phyloP scores from a whole-genome alignment of 78 protist genomes.

The Dictyostelium purpureum region DNA sequence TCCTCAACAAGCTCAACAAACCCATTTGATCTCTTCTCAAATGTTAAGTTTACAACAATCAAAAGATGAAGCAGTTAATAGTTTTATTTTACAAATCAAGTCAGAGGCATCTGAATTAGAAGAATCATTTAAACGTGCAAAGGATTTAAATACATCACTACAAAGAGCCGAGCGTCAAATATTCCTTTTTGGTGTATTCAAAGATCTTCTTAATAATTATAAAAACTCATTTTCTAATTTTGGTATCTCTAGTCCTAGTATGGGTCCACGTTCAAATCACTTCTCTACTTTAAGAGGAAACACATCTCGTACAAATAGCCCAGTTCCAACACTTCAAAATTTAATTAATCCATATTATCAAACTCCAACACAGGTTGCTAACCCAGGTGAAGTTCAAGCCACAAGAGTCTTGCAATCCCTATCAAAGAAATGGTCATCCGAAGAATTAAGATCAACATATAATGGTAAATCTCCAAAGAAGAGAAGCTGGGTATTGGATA shows the following conservation, averaged over 20 bases:
- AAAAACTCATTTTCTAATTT: not conserved
- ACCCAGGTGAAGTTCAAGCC: not conserved
- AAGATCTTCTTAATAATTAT: not conserved
- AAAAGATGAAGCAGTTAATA: constrained; percentile 28
- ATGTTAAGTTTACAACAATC: not conserved
- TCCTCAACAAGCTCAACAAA: not conserved
- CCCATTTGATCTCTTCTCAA: not conserved
- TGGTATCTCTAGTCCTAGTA: not conserved
- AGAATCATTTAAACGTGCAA: constrained; percentile 19
- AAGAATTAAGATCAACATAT: constrained; percentile 8
- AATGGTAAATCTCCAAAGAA: constrained; percentile 30
- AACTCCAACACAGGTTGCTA: not conserved
- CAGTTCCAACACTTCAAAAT: no score
- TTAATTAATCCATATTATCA: constrained; percentile 7
- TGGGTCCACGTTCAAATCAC: not conserved
- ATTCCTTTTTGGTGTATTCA: not conserved
- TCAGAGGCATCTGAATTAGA: constrained; percentile 12
- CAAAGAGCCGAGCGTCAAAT: constrained; percentile 3
- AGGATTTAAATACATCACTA: not conserved
- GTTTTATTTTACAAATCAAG: not conserved
- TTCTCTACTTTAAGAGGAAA: not conserved
- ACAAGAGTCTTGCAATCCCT: not conserved
- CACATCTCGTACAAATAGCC: not conserved
- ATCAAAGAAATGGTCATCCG: constrained; percentile 46
- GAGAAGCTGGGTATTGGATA: constrained; percentile 16